Conservation (phyloP, 306 rosid genomes). For the cucumber (Cucumis sativus) region Cucumber_9930_V3 NC_026657.2:34136501-34137000, state of each 20-base stretch:
- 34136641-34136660: slow-evolving; percentile 61
- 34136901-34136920: slow-evolving; percentile 6
- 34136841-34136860: slow-evolving; percentile 69
- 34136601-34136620: slow-evolving; percentile 43
- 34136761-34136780: slow-evolving; percentile 71
- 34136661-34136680: slow-evolving; percentile 53
- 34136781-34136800: slow-evolving; percentile 68
- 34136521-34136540: not conserved
- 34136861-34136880: slow-evolving; percentile 76
- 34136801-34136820: slow-evolving; percentile 77
- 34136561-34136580: not conserved
- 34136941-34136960: slow-evolving; percentile 17
- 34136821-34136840: slow-evolving; percentile 60
- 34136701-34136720: slow-evolving; percentile 87
- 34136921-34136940: not conserved
- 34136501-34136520: slow-evolving; percentile 90
- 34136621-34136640: slow-evolving; percentile 75
- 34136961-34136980: slow-evolving; percentile 6
- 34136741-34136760: slow-evolving; percentile 69
- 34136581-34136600: not conserved
- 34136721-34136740: slow-evolving; percentile 93
- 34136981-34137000: slow-evolving; percentile 4
- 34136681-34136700: slow-evolving; percentile 81
- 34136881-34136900: slow-evolving; percentile 57
- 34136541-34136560: not conserved